A percentile compares a stretch with the other conserved stretches of the same genome.
Conservation (phyloP, 1,284 basidiomycete species). For the Schizophyllum amplum region DNA sequence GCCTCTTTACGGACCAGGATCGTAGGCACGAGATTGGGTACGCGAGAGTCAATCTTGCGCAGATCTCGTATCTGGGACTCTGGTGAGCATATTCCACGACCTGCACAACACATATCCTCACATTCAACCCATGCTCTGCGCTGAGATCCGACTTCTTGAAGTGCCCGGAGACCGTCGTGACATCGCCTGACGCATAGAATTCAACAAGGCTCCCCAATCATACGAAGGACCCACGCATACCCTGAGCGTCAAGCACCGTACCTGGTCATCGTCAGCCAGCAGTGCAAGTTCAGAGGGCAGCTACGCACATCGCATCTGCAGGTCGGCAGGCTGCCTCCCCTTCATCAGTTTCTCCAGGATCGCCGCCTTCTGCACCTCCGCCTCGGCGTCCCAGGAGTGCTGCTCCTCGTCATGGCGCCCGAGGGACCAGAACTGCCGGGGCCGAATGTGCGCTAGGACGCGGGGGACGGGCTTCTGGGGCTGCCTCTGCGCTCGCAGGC, state of each 20-base stretch:
- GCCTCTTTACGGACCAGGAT: slow-evolving; percentile 86
- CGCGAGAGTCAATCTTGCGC: slow-evolving; percentile 91
- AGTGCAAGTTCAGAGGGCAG: slow-evolving; percentile 2
- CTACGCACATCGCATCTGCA: slow-evolving; percentile 74
- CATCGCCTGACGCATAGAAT: slow-evolving; percentile 48
- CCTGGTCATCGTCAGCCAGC: slow-evolving; percentile 37
- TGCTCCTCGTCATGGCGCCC: slow-evolving; percentile 20
- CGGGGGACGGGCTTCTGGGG: not conserved
- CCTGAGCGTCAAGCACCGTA: slow-evolving; percentile 79
- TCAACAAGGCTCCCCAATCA: slow-evolving; percentile 14
- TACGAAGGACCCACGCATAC: slow-evolving; percentile 25
- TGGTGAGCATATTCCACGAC: slow-evolving; percentile 4
- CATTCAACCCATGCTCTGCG: slow-evolving; percentile 81
- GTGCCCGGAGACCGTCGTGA: slow-evolving; percentile 84
- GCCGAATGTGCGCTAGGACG: slow-evolving; percentile 1
- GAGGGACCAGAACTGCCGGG: slow-evolving; percentile 25
- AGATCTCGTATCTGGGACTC: slow-evolving; percentile 83
- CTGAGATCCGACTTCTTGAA: slow-evolving; percentile 89
- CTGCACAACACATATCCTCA: slow-evolving; percentile 31
- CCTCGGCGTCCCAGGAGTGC: slow-evolving; percentile 40
- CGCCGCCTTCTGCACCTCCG: slow-evolving; percentile 61
- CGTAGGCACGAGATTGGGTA: slow-evolving; percentile 91
- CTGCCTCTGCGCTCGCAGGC: not conserved
- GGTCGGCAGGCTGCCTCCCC: slow-evolving; percentile 69
- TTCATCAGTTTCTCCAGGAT: slow-evolving; percentile 78